phyloP scores from a whole-genome alignment of 2,329 filamentous ascomycete genomes.

The Diaporthe destruens region DNA sequence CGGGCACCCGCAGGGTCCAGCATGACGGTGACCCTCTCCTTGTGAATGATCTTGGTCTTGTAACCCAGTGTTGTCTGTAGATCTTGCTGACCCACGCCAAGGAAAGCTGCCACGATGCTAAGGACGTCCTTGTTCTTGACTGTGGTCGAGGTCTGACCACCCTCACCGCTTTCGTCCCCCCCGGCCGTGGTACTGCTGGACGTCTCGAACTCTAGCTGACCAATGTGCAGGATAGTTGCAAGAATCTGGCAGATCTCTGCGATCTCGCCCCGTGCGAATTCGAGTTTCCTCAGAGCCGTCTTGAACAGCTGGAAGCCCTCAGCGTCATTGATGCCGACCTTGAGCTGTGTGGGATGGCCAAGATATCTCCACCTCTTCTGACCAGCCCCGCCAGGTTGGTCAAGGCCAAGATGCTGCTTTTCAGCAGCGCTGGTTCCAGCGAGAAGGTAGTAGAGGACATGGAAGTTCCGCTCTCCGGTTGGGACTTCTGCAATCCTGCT shows the following conservation, averaged over 20 bases:
- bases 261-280: slow-evolving; percentile 93
- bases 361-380: slow-evolving; percentile 95
- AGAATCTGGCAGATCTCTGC: slow-evolving; percentile 97
- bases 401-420: slow-evolving; percentile 82
- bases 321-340: slow-evolving; percentile 94
- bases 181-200: slow-evolving; percentile 82
- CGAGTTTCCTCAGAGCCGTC: slow-evolving; percentile 91
- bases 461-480: slow-evolving; percentile 96
- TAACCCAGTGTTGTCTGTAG: slow-evolving; percentile 92
- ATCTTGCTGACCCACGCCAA: slow-evolving; percentile 84
- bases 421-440: slow-evolving; percentile 92
- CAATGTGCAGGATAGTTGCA: slow-evolving; percentile 95
- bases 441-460: slow-evolving; percentile 94
- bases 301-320: slow-evolving; percentile 99
- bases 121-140: slow-evolving; percentile 96
- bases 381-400: slow-evolving; percentile 59
- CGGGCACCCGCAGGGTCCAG: slow-evolving; percentile 91
- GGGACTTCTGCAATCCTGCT: slow-evolving; percentile 93
- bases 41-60: slow-evolving; percentile 96
- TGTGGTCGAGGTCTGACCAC: slow-evolving; percentile 84
- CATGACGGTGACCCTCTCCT: slow-evolving; percentile 98
- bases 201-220: slow-evolving; percentile 93
- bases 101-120: slow-evolving; percentile 89
- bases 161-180: slow-evolving; percentile 94
- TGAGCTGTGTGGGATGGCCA: slow-evolving; percentile 95